Evolutionary conservation across 768 basidiomycete genomes (phyloP), one percentile per base, ranked within the genome.

Genomic region (Neoboletus magnificus): DNA sequence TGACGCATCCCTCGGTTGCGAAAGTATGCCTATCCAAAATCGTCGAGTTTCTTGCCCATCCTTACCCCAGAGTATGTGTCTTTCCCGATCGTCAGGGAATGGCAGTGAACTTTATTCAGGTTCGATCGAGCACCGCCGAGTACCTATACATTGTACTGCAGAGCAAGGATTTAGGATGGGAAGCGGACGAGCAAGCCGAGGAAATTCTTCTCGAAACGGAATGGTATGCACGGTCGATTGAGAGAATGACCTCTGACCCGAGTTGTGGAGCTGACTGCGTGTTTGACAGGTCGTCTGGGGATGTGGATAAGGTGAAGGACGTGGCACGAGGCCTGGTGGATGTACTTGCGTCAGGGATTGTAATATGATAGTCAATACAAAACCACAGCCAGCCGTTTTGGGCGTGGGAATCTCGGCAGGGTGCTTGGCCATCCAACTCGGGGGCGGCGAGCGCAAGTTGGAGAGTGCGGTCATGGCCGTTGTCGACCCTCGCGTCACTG

Each of bases 51-150:
- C 79, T 98, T 50, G 73, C 75, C 2, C 94, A 98, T 71, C 76
- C 80, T 50, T 93, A 88, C 71, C 93, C 94, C 40, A 85, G 80
- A 73, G 94, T 93, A 65, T 66, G 78, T 70, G 41, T 61, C 44
- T 43, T 58, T 51, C 37, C 29, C 56, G 47, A 53, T 59, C 58
- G 27, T 52, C 54, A 50, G 49, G 48, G 51, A 42, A 45, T 32
- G 45, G 29, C 30, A 42, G 40, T 58, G 50, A 62, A 39, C 11
- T 50, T 45, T 33, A 33, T 52, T 37, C 50, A 96, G 93, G 77
- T 94, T 53, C 85, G 94, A 52, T 78, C 85, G 11, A 83, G 86
- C 56, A 85, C 90, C 1, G 90, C 92, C 3, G 94, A 96, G 69
- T 82, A 87, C 58, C 69, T 97, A 9, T 97, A 93, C 66, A 74